Evolutionary conservation across 345 rosid genomes (phyloP).

Genomic region (Cardamine chenopodiifolia): DNA sequence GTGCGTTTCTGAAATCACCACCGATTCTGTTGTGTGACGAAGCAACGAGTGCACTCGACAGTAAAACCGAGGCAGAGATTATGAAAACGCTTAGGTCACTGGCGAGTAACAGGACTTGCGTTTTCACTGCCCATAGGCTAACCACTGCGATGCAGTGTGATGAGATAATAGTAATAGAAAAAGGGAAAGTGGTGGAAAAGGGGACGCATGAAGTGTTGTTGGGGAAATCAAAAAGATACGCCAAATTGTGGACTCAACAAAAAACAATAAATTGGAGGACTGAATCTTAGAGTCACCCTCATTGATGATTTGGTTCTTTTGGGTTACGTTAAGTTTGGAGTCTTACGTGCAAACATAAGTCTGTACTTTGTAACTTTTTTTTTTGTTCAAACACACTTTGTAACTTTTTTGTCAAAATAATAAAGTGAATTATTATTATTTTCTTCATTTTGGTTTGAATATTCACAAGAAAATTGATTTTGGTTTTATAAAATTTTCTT

Average conservation of each 20-base stretch:
- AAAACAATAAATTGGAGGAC: slow-evolving; percentile 55
- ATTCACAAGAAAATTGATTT: too few species aligned
- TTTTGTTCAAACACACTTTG: too few species aligned
- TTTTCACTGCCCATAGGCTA: slow-evolving; percentile 91
- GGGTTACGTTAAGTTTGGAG: neutral
- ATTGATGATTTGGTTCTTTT: neutral
- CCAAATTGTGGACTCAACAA: slow-evolving; percentile 89
- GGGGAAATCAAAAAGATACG: slow-evolving; percentile 73
- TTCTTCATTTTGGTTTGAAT: too few species aligned
- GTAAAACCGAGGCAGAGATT: slow-evolving; percentile 93
- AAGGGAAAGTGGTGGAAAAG: slow-evolving; percentile 84
- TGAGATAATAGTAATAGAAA: slow-evolving; percentile 93
- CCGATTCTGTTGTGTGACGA: slow-evolving; percentile 88
- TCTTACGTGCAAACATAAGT: slow-evolving; percentile 7
- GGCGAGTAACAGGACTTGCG: slow-evolving; percentile 77
- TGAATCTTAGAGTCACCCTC: slow-evolving; percentile 14
- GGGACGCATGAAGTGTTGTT: slow-evolving; percentile 79
- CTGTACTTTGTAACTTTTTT: neutral
- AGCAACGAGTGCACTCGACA: slow-evolving; percentile 95
- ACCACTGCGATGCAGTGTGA: slow-evolving; percentile 99
- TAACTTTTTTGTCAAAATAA: neutral
- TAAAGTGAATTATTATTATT: too few species aligned
- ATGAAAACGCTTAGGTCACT: slow-evolving; percentile 74
- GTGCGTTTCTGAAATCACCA: slow-evolving; percentile 85
- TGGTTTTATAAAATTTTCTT: too few species aligned